Evolutionary conservation across 2,329 filamentous ascomycete species (phyloP).

Genomic region (Calonectria pseudoreteaudii): DNA sequence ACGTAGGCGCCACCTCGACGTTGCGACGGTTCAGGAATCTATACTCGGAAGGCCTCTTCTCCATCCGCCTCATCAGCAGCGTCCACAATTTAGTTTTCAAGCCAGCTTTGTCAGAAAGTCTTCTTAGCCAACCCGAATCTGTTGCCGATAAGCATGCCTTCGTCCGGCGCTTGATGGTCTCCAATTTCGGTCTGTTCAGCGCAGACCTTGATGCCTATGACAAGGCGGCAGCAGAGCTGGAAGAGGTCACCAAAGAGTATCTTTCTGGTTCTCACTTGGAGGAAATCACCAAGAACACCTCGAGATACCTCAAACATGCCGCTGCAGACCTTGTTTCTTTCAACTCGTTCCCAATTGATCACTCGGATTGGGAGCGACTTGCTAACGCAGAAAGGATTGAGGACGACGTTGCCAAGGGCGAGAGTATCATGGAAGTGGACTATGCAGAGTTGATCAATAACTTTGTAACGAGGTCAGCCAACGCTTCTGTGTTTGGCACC

Average conservation of each 20-base stretch:
- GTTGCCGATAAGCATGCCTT: slow-evolving; percentile 43
- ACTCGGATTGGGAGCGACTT: slow-evolving; percentile 53
- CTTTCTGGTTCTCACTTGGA: slow-evolving; percentile 41
- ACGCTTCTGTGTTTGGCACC: slow-evolving; percentile 51
- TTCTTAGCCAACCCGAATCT: slow-evolving; percentile 46
- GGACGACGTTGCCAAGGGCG: slow-evolving; percentile 34
- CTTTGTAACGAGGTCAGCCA: slow-evolving; percentile 51
- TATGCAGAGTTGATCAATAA: slow-evolving; percentile 49
- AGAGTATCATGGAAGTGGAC: slow-evolving; percentile 48
- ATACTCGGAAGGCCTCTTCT: slow-evolving; percentile 51
- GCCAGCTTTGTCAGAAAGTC: slow-evolving; percentile 42
- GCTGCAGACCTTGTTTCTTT: slow-evolving; percentile 53
- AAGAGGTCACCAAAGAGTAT: slow-evolving; percentile 42
- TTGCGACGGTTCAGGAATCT: slow-evolving; percentile 46
- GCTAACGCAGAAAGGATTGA: slow-evolving; percentile 48
- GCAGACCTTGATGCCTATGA: slow-evolving; percentile 47
- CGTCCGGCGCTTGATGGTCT: slow-evolving; percentile 42
- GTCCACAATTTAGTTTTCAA: slow-evolving; percentile 50
- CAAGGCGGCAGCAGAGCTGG: slow-evolving; percentile 42
- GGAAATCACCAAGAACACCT: slow-evolving; percentile 32
- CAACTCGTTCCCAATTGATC: slow-evolving; percentile 51
- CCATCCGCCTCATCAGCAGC: slow-evolving; percentile 47
- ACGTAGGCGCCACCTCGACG: slow-evolving; percentile 43
- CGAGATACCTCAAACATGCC: slow-evolving; percentile 41
- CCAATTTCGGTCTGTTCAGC: slow-evolving; percentile 48